Evolutionary conservation across 192 early-diverging fungal species (phyloP).

Genomic region (Coemansia sp.): DNA sequence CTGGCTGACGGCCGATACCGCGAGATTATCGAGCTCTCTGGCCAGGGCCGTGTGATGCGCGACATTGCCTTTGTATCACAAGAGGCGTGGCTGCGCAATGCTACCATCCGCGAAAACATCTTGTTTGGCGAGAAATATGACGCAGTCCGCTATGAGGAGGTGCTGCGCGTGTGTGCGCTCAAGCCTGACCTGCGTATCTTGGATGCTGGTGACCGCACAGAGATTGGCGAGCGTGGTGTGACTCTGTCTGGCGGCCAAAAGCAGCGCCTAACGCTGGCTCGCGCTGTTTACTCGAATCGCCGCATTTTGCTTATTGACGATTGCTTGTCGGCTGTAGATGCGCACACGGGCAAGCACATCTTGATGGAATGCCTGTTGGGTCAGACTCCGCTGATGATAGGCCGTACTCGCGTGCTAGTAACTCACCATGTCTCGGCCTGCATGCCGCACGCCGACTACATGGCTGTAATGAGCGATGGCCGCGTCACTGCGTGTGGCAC

Average conservation of each 20-base stretch:
- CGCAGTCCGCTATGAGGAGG: slow-evolving; percentile 71
- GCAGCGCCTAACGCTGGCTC: slow-evolving; percentile 80
- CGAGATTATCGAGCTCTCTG: slow-evolving; percentile 5
- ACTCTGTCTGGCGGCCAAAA: slow-evolving; percentile 87
- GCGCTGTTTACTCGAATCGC: slow-evolving; percentile 78
- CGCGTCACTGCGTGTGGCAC: slow-evolving; percentile 58
- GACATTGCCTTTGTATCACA: slow-evolving; percentile 90
- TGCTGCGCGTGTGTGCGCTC: slow-evolving; percentile 85
- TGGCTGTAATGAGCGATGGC: slow-evolving; percentile 71
- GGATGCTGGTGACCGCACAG: slow-evolving; percentile 85
- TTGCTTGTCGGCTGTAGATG: slow-evolving; percentile 94
- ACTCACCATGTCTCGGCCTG: slow-evolving; percentile 82
- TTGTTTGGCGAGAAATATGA: slow-evolving; percentile 79
- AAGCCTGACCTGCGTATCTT: slow-evolving; percentile 79
- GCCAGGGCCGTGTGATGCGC: slow-evolving; percentile 26
- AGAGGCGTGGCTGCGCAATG: slow-evolving; percentile 70
- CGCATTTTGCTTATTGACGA: slow-evolving; percentile 83
- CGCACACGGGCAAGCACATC: slow-evolving; percentile 89
- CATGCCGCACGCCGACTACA: slow-evolving; percentile 53
- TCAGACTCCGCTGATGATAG: slow-evolving; percentile 58
- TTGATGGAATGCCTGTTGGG: slow-evolving; percentile 75
- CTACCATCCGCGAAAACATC: slow-evolving; percentile 84
- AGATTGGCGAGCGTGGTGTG: slow-evolving; percentile 91
- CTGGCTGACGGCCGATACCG: slow-evolving; percentile 1
- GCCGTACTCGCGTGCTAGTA: slow-evolving; percentile 88